Evolutionary conservation across 495 filamentous ascomycete genomes (phyloP).

Genomic region (Hypoxylon subgilvum): DNA sequence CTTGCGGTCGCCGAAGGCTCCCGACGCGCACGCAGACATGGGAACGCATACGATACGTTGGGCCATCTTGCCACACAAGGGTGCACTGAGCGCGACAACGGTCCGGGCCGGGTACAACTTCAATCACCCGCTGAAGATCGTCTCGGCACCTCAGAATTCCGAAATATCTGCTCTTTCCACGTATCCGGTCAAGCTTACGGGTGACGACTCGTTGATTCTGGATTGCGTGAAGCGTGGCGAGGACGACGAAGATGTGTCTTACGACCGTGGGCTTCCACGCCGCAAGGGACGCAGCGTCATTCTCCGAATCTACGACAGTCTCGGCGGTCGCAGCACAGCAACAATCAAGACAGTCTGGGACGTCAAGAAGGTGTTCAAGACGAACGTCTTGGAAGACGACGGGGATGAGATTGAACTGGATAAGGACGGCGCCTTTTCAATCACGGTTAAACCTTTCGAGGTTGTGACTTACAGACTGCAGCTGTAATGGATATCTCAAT

Average conservation of each 20-base stretch:
- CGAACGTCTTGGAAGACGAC: slow-evolving; percentile 79
- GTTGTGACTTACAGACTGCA: slow-evolving; percentile 83
- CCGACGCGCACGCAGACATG: slow-evolving; percentile 97
- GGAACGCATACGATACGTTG: slow-evolving; percentile 87
- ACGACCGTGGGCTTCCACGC: slow-evolving; percentile 67
- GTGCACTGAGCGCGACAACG: slow-evolving; percentile 70
- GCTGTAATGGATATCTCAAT: slow-evolving; percentile 50
- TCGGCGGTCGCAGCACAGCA: slow-evolving; percentile 81
- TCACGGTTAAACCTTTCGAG: slow-evolving; percentile 86
- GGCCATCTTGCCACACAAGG: slow-evolving; percentile 86
- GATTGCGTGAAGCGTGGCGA: slow-evolving; percentile 92
- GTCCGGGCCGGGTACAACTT: slow-evolving; percentile 87
- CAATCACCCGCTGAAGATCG: slow-evolving; percentile 77
- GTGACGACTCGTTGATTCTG: slow-evolving; percentile 69
- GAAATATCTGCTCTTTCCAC: slow-evolving; percentile 45
- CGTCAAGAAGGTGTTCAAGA: slow-evolving; percentile 78
- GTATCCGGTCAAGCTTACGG: slow-evolving; percentile 61
- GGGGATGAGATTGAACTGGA: slow-evolving; percentile 60
- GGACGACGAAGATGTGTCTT: slow-evolving; percentile 87
- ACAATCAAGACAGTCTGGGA: slow-evolving; percentile 67
- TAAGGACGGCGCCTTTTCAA: slow-evolving; percentile 58
- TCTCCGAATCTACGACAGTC: slow-evolving; percentile 83
- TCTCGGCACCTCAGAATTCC: slow-evolving; percentile 40
- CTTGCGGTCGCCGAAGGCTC: slow-evolving; percentile 91
- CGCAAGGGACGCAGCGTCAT: slow-evolving; percentile 79